Evolutionary conservation across 768 basidiomycete species (phyloP).

Genomic region (Podaxis sp.): DNA sequence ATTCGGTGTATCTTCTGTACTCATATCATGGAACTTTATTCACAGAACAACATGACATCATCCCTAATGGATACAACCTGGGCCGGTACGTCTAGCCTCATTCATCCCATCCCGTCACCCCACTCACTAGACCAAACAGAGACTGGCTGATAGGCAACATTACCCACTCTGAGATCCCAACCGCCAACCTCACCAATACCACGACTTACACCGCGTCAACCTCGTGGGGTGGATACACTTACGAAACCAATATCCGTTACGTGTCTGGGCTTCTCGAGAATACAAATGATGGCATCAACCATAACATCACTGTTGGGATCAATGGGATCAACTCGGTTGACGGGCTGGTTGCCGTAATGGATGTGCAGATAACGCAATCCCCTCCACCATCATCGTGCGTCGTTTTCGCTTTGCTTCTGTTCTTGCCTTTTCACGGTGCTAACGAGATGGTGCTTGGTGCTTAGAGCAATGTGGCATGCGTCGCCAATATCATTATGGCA

Average conservation of each 20-base stretch:
- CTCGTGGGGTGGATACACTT: conserved; percentile 63
- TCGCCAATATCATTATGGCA: conserved; percentile 18
- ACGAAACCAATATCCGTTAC: conserved; percentile 65
- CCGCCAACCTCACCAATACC: conserved; percentile 47
- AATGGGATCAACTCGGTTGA: conserved; percentile 66
- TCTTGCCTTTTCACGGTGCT: background rate
- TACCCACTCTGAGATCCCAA: conserved; percentile 48
- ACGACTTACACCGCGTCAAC: conserved; percentile 63
- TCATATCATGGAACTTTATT: background rate
- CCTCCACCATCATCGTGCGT: conserved; percentile 30
- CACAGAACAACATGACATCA: conserved; percentile 63
- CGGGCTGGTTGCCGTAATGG: conserved; percentile 77
- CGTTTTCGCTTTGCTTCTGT: background rate
- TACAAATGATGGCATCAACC: conserved; percentile 66
- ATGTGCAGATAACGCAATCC: conserved; percentile 54
- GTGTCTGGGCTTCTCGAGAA: conserved; percentile 68
- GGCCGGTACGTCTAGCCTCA: conserved; percentile 46
- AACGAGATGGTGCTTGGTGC: background rate
- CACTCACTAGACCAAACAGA: conserved; percentile 27
- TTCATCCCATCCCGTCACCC: background rate
- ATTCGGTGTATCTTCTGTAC: background rate
- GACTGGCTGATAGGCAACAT: conserved; percentile 87
- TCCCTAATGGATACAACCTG: conserved; percentile 76
- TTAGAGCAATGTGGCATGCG: conserved; percentile 16
- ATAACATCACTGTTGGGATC: conserved; percentile 48